A percentile compares a stretch with the other conserved stretches of the same genome.
Conservation (phyloP, 768 basidiomycete genomes). For the Pleurotus sapidus region DNA sequence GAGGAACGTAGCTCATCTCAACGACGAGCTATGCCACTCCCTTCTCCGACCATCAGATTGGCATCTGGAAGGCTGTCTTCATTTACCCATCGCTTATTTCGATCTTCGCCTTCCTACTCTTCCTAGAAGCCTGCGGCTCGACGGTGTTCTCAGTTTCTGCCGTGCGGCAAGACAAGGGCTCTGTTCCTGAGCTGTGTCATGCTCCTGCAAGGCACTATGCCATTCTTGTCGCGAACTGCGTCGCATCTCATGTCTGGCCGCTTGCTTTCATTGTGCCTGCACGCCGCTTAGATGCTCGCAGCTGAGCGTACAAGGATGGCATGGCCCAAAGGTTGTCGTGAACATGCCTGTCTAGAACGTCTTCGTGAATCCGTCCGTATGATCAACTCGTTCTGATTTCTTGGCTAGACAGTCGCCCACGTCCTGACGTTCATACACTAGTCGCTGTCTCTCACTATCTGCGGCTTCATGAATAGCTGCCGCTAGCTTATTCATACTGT, state of each 20-base stretch:
- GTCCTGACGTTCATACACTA: too few relatives aligned
- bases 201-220: constrained; percentile 4
- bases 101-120: background rate
- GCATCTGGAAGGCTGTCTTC: background rate
- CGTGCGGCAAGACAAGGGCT: background rate
- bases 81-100: background rate
- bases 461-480: too few relatives aligned
- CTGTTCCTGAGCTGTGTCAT: background rate
- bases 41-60: constrained; percentile 7
- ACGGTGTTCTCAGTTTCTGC: background rate
- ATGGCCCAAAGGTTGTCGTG: background rate
- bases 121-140: constrained; percentile 7
- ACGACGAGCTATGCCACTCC: constrained; percentile 1
- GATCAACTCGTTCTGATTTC: too few relatives aligned
- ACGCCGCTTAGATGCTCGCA: background rate
- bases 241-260: background rate
- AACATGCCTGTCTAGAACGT: background rate
- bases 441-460: too few relatives aligned
- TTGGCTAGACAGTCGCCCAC: too few relatives aligned
- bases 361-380: too few relatives aligned
- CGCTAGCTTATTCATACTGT: too few relatives aligned
- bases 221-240: constrained; percentile 9
- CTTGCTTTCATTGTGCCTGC: constrained; percentile 1
- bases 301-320: constrained; percentile 10
- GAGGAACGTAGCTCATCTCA: background rate